Conservation (phyloP, 352 stramenopile species). For the Phytopythium kandeliae region DNA sequence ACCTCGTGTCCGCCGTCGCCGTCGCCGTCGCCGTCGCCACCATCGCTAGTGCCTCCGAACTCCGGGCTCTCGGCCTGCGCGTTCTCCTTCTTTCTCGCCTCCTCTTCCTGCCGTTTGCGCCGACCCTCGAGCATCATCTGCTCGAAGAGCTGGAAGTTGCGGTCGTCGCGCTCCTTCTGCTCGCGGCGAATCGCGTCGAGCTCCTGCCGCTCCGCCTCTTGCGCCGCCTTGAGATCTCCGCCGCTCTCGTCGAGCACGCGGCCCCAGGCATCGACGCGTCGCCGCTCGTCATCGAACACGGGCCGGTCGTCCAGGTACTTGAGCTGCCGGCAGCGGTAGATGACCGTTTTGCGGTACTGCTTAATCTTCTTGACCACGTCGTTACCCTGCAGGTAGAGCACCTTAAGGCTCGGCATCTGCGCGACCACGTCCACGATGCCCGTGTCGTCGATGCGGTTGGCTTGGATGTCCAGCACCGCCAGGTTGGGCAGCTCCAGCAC, state of each 20-base stretch:
- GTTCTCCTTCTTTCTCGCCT: slow-evolving; percentile 19
- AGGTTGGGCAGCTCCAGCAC: slow-evolving; percentile 62
- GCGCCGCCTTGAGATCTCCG: slow-evolving; percentile 75
- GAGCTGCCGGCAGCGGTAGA: slow-evolving; percentile 70
- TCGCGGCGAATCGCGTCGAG: slow-evolving; percentile 80
- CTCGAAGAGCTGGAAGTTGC: slow-evolving; percentile 86
- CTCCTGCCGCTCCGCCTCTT: slow-evolving; percentile 80
- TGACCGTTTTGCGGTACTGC: slow-evolving; percentile 78
- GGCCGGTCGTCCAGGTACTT: slow-evolving; percentile 81
- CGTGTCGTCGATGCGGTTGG: slow-evolving; percentile 69
- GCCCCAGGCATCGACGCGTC: slow-evolving; percentile 78
- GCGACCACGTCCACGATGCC: slow-evolving; percentile 59
- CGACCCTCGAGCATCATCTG: slow-evolving; percentile 78
- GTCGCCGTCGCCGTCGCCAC: slow-evolving; percentile 7
- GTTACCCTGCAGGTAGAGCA: slow-evolving; percentile 81
- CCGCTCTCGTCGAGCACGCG: slow-evolving; percentile 50
- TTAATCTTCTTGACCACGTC: slow-evolving; percentile 86
- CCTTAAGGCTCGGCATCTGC: slow-evolving; percentile 73
- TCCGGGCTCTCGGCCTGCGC: slow-evolving; percentile 14
- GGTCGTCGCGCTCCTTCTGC: slow-evolving; percentile 82
- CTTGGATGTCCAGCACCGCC: slow-evolving; percentile 75
- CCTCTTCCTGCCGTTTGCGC: slow-evolving; percentile 46
- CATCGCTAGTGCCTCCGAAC: not conserved
- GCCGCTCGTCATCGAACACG: slow-evolving; percentile 83
- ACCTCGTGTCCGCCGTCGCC: slow-evolving; percentile 23